phyloP scores from a whole-genome alignment of 768 basidiomycete species.

The Imleria badia region DNA sequence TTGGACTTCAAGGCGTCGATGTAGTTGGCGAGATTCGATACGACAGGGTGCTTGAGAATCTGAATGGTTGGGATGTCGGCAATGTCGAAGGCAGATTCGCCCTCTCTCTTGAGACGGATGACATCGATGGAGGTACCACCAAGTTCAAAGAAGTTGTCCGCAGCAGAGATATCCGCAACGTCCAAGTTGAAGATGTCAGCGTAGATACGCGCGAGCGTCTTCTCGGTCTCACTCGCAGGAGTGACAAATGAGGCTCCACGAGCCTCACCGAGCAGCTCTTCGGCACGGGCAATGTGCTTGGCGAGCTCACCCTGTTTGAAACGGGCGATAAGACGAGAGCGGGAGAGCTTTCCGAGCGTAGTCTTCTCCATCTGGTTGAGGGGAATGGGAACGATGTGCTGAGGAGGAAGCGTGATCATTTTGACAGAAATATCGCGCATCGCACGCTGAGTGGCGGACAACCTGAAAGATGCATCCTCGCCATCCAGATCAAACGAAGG shows the following conservation, averaged over 20 bases:
- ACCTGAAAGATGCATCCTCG: slow-evolving; percentile 25
- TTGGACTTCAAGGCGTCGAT: slow-evolving; percentile 28
- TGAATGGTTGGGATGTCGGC: slow-evolving; percentile 40
- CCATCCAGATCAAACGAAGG: slow-evolving; percentile 27
- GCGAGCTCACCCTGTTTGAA: slow-evolving; percentile 37
- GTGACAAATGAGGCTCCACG: slow-evolving; percentile 23
- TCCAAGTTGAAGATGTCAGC: slow-evolving; percentile 33
- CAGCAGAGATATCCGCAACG: slow-evolving; percentile 21
- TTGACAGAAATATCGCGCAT: slow-evolving; percentile 31
- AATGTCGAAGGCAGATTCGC: slow-evolving; percentile 27
- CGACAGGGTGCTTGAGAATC: slow-evolving; percentile 34
- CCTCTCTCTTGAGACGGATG: slow-evolving; percentile 31
- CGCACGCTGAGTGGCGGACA: slow-evolving; percentile 29
- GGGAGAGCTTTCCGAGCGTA: slow-evolving; percentile 46
- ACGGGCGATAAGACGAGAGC: slow-evolving; percentile 34
- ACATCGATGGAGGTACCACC: slow-evolving; percentile 43
- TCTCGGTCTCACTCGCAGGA: slow-evolving; percentile 27
- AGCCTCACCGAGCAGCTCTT: slow-evolving; percentile 23
- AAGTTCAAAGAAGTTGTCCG: slow-evolving; percentile 42
- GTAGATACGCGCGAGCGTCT: slow-evolving; percentile 30
- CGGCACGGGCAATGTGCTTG: slow-evolving; percentile 29
- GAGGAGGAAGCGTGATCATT: slow-evolving; percentile 36
- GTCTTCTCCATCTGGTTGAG: slow-evolving; percentile 41
- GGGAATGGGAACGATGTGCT: slow-evolving; percentile 40
- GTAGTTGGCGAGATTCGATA: slow-evolving; percentile 33